phyloP scores from a whole-genome alignment of 257 asterid species.

The Echium plantagineum region DNA sequence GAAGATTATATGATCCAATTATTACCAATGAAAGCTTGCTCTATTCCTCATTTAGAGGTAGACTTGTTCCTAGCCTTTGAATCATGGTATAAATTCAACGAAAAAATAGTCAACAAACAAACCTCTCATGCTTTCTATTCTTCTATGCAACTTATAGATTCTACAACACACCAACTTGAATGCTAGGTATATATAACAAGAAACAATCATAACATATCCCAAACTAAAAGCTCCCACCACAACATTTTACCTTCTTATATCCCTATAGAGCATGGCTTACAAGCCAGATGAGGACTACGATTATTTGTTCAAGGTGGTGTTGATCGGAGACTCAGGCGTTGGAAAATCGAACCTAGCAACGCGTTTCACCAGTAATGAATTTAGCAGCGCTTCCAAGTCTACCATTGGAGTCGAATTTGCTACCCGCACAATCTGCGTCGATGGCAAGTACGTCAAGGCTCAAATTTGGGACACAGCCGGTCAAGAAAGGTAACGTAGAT shows the following conservation, averaged over 20 bases:
- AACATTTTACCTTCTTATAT: not conserved
- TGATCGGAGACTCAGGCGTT: not conserved
- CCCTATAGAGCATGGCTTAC: not conserved
- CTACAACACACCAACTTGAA: no score
- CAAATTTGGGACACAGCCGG: not conserved
- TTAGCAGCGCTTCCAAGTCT: not conserved
- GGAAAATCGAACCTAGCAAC: not conserved
- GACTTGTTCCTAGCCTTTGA: no score
- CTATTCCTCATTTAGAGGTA: no score
- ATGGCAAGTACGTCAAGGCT: not conserved
- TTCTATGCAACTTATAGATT: no score
- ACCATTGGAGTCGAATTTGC: not conserved
- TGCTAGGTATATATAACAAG: no score
- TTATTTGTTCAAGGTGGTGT: not conserved
- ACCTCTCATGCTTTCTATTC: no score
- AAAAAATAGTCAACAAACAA: no score
- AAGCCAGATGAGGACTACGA: not conserved
- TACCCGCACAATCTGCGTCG: not conserved
- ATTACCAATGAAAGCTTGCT: no score
- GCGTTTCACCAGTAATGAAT: not conserved
- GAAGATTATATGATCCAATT: no score
- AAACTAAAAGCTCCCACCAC: not conserved
- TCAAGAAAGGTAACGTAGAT: not conserved
- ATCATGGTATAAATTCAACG: no score
- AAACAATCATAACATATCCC: not conserved